Evolutionary conservation across 2,329 filamentous ascomycete genomes (phyloP).

Genomic region (Lachnellula willkommii): DNA sequence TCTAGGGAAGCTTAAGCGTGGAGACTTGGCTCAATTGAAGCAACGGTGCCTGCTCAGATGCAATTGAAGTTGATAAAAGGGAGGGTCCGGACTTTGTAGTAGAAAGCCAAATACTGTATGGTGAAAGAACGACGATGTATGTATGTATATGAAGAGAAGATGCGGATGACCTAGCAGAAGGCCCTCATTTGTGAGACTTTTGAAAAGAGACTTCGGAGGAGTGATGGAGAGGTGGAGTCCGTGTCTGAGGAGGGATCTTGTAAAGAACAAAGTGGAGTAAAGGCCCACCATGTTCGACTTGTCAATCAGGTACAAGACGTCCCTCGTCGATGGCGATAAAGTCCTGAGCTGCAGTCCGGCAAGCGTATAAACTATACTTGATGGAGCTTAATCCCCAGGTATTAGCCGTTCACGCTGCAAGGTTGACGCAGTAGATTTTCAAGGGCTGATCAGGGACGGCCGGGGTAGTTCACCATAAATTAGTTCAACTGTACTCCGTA

Average conservation of each 20-base stretch:
- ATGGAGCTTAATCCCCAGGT: conserved; percentile 16
- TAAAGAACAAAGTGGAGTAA: conserved; percentile 18
- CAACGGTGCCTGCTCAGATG: background rate
- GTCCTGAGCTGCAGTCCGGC: conserved; percentile 4
- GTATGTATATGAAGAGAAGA: background rate
- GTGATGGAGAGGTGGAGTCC: conserved; percentile 16
- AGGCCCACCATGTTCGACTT: conserved; percentile 10
- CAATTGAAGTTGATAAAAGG: background rate
- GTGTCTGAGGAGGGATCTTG: conserved; percentile 20
- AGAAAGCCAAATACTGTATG: conserved; percentile 3
- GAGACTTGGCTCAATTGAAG: background rate
- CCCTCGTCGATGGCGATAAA: conserved; percentile 3
- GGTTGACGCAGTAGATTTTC: conserved; percentile 11
- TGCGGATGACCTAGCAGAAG: conserved; percentile 7
- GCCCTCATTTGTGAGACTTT: conserved; percentile 16
- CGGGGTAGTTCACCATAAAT: background rate
- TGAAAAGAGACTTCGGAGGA: conserved; percentile 10
- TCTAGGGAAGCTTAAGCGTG: background rate
- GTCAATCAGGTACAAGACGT: conserved; percentile 19
- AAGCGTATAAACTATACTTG: conserved; percentile 1
- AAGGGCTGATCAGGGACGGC: conserved; percentile 9
- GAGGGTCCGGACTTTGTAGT: conserved; percentile 16
- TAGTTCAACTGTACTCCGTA: too few relatives aligned
- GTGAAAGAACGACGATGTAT: conserved; percentile 1
- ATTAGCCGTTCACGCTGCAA: conserved; percentile 19